Evolutionary conservation across 495 filamentous ascomycete species (phyloP), one percentile per base, ranked within the genome.

Genomic region (Clavariopsis aquatica): DNA sequence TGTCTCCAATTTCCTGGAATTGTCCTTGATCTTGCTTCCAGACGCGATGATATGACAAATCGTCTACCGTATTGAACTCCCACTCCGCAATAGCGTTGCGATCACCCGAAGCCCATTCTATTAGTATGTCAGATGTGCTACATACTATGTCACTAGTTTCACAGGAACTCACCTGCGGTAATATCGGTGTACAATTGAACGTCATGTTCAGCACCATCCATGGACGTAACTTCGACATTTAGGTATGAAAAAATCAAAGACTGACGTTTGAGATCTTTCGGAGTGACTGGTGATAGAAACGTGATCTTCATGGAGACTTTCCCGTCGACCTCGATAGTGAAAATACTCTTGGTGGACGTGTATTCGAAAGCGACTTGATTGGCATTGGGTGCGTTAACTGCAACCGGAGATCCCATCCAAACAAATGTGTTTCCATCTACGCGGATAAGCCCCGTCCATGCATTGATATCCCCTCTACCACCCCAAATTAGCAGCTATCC

Each of bases 1-100:
- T 85, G 64, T 95, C 91, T 28, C 73, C 77, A 52, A 83, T 83
- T 71, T 96, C 93, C 7, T 84, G 86, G 36, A 95, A 79, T 10
- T 85, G 76, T 65, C 86, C 76, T 73, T 95, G 85, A 13, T 77
- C 77, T 52, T 78, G 78, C 52, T 88, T 83, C 51, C 80, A 80
- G 34, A 96, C 76, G 56, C 84, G 84, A 62, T 86, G 82, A 68
- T 84, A 86, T 8, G 81, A 78, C 31, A 85, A 69, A 15, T 65
- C 52, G 19, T 64, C 66, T 64, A 73, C 73, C 27, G 75, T 76
- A 57, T 78, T 82, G 62, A 81, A 82, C 28, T 83, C 76, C 84
- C 84, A 86, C 60, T 84, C 69, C 27, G 78, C 83, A 61, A 79
- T 71, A 17, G 77, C 64, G 65, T 62, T 72, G 5, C 77, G 74